Evolutionary conservation across 768 basidiomycete genomes (phyloP).

Genomic region (Chalciporus piperatus): DNA sequence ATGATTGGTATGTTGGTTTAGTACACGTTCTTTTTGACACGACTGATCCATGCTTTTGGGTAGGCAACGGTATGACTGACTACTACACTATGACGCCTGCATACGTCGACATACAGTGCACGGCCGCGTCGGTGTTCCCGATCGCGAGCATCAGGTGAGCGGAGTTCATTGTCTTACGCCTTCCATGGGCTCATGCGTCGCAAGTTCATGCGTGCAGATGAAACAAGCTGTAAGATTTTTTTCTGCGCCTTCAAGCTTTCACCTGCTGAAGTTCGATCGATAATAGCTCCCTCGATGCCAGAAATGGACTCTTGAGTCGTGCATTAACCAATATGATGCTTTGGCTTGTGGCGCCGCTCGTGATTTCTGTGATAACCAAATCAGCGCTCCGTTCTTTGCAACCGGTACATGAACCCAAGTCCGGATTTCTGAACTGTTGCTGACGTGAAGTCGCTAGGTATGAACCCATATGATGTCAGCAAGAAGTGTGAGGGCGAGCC

Average conservation of each 20-base stretch:
- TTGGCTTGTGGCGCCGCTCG: constrained; percentile 68
- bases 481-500: constrained; percentile 51
- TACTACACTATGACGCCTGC: constrained; percentile 36
- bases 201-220: constrained; percentile 40
- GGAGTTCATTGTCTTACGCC: not conserved
- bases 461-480: constrained; percentile 70
- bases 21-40: not conserved
- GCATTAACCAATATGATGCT: constrained; percentile 64
- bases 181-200: not conserved
- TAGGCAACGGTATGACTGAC: constrained; percentile 48
- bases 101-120: constrained; percentile 57
- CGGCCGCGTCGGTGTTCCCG: constrained; percentile 46
- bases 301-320: constrained; percentile 51
- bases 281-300: constrained; percentile 70
- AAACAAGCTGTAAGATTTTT: constrained; percentile 36
- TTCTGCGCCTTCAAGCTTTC: not conserved
- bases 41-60: not conserved
- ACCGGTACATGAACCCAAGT: constrained; percentile 31
- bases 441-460: constrained; percentile 26
- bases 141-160: constrained; percentile 26
- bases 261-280: not conserved
- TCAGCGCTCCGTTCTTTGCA: constrained; percentile 24
- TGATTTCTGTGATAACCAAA: constrained; percentile 58
- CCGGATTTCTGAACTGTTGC: not conserved
- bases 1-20: constrained; percentile 42